Percentiles rank a stretch among this genome's conserved stretches.
Conservation (phyloP, 768 basidiomycete genomes). For the Xerocomus spinulosus region DNA sequence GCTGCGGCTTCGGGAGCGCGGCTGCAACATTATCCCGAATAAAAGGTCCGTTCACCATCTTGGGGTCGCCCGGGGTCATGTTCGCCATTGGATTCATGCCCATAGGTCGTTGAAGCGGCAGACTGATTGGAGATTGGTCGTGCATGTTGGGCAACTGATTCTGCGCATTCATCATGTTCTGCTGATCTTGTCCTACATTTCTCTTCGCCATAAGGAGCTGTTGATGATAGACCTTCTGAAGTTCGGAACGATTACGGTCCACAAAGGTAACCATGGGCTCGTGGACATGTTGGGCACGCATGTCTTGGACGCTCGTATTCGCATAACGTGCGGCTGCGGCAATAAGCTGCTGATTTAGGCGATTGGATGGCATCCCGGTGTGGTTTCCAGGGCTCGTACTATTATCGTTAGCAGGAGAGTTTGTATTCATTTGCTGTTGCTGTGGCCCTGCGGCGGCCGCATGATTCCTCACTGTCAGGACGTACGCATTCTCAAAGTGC, state of each 20-base stretch:
- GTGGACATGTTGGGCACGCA: slow-evolving; percentile 47
- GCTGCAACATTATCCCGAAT: slow-evolving; percentile 1
- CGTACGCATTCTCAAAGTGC: slow-evolving; percentile 54
- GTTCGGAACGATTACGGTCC: slow-evolving; percentile 45
- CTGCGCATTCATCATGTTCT: slow-evolving; percentile 18
- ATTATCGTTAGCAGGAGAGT: slow-evolving; percentile 7
- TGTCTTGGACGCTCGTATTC: slow-evolving; percentile 42
- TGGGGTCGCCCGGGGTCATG: slow-evolving; percentile 16
- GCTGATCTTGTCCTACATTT: slow-evolving; percentile 22
- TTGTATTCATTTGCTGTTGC: slow-evolving; percentile 17
- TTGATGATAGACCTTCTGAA: slow-evolving; percentile 25
- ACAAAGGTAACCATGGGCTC: slow-evolving; percentile 52
- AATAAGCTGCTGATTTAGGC: slow-evolving; percentile 33
- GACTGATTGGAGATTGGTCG: slow-evolving; percentile 14
- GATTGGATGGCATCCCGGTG: slow-evolving; percentile 21
- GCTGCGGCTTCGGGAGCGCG: slow-evolving; percentile 6
- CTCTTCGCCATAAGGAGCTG: slow-evolving; percentile 18
- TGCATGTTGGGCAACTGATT: slow-evolving; percentile 15
- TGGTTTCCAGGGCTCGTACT: slow-evolving; percentile 2
- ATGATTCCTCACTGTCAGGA: slow-evolving; percentile 35
- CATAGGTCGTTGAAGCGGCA: slow-evolving; percentile 16
- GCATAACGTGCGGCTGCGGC: slow-evolving; percentile 47
- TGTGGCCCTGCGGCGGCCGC: neutral
- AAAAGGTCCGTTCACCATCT: slow-evolving; percentile 12
- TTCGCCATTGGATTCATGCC: slow-evolving; percentile 10